These are phyloP conservation scores for Paramecium sonneborni DNA, from an alignment of 73 alveolate species.

Conservation along the genomic window DNA sequence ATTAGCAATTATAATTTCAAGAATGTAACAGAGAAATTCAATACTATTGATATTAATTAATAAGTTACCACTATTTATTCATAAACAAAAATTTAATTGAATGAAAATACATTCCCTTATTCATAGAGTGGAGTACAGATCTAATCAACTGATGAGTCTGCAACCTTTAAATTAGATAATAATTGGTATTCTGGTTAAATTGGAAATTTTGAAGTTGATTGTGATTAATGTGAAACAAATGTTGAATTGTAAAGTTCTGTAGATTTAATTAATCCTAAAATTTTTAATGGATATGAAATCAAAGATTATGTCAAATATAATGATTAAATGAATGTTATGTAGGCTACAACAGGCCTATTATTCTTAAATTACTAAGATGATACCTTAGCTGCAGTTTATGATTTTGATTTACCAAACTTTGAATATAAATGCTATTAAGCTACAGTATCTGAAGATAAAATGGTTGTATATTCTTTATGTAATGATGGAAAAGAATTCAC, in stretches of 20 bases:
- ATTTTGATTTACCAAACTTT: neutral
- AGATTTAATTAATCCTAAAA: neutral
- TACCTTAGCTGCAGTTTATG: neutral
- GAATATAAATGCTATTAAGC: neutral
- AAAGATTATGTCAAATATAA: neutral
- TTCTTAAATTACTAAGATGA: neutral
- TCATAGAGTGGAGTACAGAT: neutral
- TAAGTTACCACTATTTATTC: neutral
- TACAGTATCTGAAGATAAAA: neutral
- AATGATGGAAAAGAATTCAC: neutral
- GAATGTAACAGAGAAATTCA: neutral
- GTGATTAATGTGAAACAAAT: neutral
- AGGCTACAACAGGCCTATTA: neutral
- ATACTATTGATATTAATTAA: neutral
- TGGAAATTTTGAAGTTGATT: neutral
- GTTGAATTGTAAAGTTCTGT: neutral
- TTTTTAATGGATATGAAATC: constrained; percentile 2
- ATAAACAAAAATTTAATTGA: neutral
- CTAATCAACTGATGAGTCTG: neutral
- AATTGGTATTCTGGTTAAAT: constrained; percentile 44
- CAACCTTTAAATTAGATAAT: neutral
- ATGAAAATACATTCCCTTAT: neutral
- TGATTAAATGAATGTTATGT: neutral
- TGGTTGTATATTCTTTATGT: neutral
- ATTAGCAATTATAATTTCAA: neutral